Percentiles rank a stretch among this genome's conserved stretches.
Evolutionary conservation across 164 flowering plant species (phyloP).

Genomic region (Annona squamosa): DNA sequence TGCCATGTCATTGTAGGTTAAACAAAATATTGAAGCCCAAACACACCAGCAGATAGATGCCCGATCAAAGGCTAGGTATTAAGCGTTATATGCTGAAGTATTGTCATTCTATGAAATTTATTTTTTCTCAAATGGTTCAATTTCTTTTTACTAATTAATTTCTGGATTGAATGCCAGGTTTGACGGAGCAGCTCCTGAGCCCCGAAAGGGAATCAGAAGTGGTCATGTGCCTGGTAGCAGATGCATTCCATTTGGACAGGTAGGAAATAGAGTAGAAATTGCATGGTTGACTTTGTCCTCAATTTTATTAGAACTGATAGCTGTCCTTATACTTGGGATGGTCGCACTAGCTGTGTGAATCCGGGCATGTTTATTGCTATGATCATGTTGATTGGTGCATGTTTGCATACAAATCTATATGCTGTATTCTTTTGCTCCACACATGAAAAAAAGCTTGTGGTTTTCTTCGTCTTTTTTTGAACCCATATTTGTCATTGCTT

Average conservation of each 20-base stretch:
- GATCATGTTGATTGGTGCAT: too few species aligned
- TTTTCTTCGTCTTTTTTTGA: not conserved
- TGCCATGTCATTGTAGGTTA: constrained; percentile 44
- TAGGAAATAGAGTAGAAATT: constrained; percentile 10
- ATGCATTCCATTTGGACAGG: constrained; percentile 89
- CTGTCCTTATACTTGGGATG: not conserved
- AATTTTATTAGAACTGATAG: not conserved
- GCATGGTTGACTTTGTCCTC: not conserved
- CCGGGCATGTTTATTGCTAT: not conserved
- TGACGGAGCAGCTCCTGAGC: constrained; percentile 86
- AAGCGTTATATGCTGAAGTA: constrained; percentile 1
- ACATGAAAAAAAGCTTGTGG: not conserved
- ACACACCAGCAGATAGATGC: constrained; percentile 85
- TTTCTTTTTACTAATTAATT: not conserved
- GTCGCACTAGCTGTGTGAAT: not conserved
- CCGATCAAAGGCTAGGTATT: constrained; percentile 81
- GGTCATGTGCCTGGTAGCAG: constrained; percentile 98
- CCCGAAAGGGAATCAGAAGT: constrained; percentile 88
- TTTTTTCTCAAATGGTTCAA: not conserved
- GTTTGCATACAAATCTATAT: too few species aligned
- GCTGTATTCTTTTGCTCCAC: not conserved
- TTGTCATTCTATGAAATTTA: not conserved
- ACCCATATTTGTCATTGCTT: not conserved
- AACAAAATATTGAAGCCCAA: constrained; percentile 58
- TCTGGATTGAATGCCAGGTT: constrained; percentile 41